Conservation (phyloP, 495 filamentous ascomycete genomes). For the Penicillium longicatenatum region DNA sequence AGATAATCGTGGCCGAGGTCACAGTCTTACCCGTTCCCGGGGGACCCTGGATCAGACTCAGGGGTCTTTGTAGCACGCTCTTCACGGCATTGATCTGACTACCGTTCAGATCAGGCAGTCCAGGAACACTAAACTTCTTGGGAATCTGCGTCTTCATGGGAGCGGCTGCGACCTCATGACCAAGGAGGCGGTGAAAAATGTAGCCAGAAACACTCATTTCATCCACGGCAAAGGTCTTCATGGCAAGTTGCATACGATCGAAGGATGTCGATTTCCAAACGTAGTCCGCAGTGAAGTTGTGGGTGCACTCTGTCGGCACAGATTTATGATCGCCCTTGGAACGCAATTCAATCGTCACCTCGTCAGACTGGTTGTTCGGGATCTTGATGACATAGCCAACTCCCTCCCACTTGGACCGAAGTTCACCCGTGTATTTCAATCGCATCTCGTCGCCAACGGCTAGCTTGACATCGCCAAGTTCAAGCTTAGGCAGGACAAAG, state of each 20-base stretch:
- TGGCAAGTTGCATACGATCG: slow-evolving; percentile 97
- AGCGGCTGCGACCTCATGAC: slow-evolving; percentile 92
- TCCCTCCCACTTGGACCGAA: slow-evolving; percentile 94
- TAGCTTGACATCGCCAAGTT: slow-evolving; percentile 96
- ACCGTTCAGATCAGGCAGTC: slow-evolving; percentile 91
- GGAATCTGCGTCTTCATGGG: slow-evolving; percentile 97
- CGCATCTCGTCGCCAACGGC: slow-evolving; percentile 99
- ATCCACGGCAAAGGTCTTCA: slow-evolving; percentile 99
- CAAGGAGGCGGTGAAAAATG: slow-evolving; percentile 96
- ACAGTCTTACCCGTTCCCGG: slow-evolving; percentile 98
- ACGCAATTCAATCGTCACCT: slow-evolving; percentile 93
- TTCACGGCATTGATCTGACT: slow-evolving; percentile 98
- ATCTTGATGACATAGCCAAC: slow-evolving; percentile 99
- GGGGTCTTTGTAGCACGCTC: slow-evolving; percentile 86
- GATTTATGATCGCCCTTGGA: slow-evolving; percentile 90
- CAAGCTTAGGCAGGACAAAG: slow-evolving; percentile 94
- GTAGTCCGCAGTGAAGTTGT: slow-evolving; percentile 97
- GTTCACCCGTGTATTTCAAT: slow-evolving; percentile 91
- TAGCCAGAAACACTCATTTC: slow-evolving; percentile 99
- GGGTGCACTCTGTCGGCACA: slow-evolving; percentile 95
- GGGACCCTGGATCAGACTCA: slow-evolving; percentile 95
- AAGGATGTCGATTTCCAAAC: slow-evolving; percentile 99
- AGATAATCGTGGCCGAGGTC: slow-evolving; percentile 98
- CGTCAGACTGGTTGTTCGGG: slow-evolving; percentile 98
- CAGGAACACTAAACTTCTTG: slow-evolving; percentile 94